Evolutionary conservation across 805 yeast genomes (phyloP).

Genomic region (Spathaspora girioi): DNA sequence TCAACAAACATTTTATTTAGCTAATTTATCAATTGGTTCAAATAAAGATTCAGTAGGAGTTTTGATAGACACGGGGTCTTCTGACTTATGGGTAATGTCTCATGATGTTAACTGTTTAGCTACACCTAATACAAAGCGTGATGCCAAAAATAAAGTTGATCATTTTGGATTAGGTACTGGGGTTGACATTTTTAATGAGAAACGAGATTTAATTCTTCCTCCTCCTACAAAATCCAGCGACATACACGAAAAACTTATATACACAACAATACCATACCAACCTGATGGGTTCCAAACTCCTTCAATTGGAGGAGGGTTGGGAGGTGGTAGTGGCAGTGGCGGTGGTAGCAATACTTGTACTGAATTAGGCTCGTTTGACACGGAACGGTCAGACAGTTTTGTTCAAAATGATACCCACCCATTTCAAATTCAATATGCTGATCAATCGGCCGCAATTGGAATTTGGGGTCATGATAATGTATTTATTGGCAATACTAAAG

Average conservation of each 20-base stretch:
- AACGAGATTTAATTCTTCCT: not conserved
- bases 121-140: not conserved
- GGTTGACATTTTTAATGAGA: not conserved
- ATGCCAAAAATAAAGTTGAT: not conserved
- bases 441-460: conserved; percentile 46
- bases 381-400: conserved; percentile 36
- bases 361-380: conserved; percentile 46
- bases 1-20: conserved; percentile 26
- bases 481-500: conserved; percentile 43
- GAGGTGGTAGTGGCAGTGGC: conserved; percentile 5
- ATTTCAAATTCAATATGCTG: conserved; percentile 47
- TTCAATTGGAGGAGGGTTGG: not conserved
- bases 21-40: conserved; percentile 27
- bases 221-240: not conserved
- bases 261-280: not conserved
- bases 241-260: not conserved
- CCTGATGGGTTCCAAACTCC: conserved; percentile 5
- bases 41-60: conserved; percentile 23
- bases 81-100: conserved; percentile 41
- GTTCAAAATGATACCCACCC: conserved; percentile 35
- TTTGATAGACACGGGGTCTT: conserved; percentile 39
- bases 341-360: conserved; percentile 29
- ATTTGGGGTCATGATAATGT: conserved; percentile 64
- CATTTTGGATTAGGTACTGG: conserved; percentile 6
- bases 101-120: conserved; percentile 22